These are phyloP conservation scores for Zygosaccharomyces siamensis DNA, from an alignment of 805 yeast species.

Conservation along the genomic window DNA sequence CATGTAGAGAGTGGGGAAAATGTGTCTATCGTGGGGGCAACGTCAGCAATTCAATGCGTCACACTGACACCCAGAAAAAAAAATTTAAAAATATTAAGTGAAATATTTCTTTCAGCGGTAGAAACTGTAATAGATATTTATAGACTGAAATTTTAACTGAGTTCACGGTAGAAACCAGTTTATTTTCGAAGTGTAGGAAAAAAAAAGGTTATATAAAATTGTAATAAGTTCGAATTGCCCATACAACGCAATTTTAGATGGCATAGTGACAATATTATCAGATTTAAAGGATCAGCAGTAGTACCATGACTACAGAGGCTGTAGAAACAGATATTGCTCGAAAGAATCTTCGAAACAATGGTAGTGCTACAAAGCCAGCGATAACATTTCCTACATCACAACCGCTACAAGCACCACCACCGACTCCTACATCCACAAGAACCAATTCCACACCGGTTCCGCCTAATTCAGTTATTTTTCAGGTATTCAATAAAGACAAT, in stretches of 20 bases:
- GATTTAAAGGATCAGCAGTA: not conserved
- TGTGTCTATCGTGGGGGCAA: not conserved
- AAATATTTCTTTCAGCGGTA: not conserved
- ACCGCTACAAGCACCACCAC: constrained; percentile 6
- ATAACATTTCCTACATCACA: not conserved
- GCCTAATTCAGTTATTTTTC: not conserved
- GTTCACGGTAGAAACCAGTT: not conserved
- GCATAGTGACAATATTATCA: not conserved
- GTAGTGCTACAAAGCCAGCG: not conserved
- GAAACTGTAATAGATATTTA: not conserved
- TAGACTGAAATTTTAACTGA: not conserved
- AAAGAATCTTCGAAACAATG: not conserved
- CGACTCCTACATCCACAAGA: constrained; percentile 10
- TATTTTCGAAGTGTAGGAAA: not conserved
- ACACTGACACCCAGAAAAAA: not conserved
- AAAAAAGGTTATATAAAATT: not conserved
- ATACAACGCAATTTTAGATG: not conserved
- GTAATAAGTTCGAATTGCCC: not conserved
- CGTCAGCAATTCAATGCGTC: not conserved
- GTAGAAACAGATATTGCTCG: not conserved
- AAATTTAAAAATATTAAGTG: not conserved
- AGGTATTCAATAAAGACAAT: not conserved
- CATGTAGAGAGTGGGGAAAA: not conserved
- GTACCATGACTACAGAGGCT: not conserved
- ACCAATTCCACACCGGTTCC: constrained; percentile 5